Percentiles rank a stretch among this genome's conserved stretches.
Conservation (phyloP, 2,329 filamentous ascomycete genomes). For the Arthrinium phaeospermum region DNA sequence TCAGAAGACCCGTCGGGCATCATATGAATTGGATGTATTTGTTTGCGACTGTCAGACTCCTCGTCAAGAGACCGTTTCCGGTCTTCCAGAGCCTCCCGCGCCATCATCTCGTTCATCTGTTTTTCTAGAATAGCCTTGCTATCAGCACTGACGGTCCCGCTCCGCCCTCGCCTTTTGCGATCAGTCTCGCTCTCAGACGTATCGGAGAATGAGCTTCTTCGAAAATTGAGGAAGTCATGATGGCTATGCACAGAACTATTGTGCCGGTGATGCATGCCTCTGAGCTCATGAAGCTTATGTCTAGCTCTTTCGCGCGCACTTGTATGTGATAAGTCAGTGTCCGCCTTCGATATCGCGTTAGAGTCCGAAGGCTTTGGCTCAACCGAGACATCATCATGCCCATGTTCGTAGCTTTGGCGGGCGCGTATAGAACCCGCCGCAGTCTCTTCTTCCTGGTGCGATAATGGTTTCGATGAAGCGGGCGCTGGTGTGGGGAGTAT, state of each 20-base stretch:
- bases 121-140: constrained; percentile 62
- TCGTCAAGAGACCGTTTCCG: constrained; percentile 41
- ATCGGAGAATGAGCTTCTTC: constrained; percentile 63
- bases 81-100: constrained; percentile 55
- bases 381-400: constrained; percentile 18
- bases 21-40: constrained; percentile 37
- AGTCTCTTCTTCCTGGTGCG: constrained; percentile 29
- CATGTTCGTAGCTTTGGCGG: neutral
- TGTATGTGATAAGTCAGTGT: constrained; percentile 53
- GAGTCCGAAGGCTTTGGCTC: constrained; percentile 22
- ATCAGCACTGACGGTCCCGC: constrained; percentile 54
- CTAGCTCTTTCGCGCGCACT: constrained; percentile 64
- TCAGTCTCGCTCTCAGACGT: constrained; percentile 64
- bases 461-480: constrained; percentile 22
- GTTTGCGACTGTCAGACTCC: constrained; percentile 42
- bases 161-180: constrained; percentile 46
- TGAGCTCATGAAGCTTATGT: constrained; percentile 64
- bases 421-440: constrained; percentile 19
- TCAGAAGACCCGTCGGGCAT: constrained; percentile 34
- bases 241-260: constrained; percentile 55
- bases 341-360: constrained; percentile 30
- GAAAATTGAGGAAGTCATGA: constrained; percentile 58
- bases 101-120: constrained; percentile 67
- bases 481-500: constrained; percentile 61
- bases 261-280: constrained; percentile 60